Conservation (phyloP, 2,329 filamentous ascomycete genomes). For the Aspergillus tanneri region DNA sequence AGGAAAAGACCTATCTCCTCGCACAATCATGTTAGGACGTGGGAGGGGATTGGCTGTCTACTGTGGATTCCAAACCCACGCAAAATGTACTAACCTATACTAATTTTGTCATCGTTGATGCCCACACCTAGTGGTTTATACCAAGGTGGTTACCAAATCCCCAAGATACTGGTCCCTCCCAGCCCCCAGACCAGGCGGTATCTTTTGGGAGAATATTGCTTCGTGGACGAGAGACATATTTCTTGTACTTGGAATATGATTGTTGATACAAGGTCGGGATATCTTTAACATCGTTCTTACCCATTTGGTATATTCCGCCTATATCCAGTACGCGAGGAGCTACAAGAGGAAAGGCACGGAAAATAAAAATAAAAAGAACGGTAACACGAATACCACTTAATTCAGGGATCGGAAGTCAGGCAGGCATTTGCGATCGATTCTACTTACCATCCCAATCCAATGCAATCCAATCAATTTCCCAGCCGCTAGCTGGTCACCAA, state of each 20-base stretch:
- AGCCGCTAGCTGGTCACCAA: slow-evolving; percentile 18
- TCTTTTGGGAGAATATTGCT: too few relatives aligned
- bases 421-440: slow-evolving; percentile 10
- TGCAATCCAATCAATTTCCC: slow-evolving; percentile 21
- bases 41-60: background rate
- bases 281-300: too few relatives aligned
- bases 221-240: too few relatives aligned
- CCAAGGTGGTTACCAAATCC: background rate
- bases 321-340: too few relatives aligned
- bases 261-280: too few relatives aligned
- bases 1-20: background rate
- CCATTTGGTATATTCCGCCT: too few relatives aligned
- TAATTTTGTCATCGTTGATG: background rate
- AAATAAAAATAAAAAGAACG: background rate
- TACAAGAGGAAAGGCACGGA: background rate
- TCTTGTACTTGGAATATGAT: too few relatives aligned
- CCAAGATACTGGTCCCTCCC: background rate
- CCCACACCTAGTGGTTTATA: background rate
- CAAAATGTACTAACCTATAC: background rate
- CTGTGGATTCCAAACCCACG: background rate
- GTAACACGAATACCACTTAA: background rate
- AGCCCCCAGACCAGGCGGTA: too few relatives aligned
- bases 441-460: too few relatives aligned
- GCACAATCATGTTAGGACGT: background rate
- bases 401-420: background rate